These are phyloP conservation scores for Typha latifolia DNA, from an alignment of 176 grass and related monocot species.

Conservation along the genomic window DNA sequence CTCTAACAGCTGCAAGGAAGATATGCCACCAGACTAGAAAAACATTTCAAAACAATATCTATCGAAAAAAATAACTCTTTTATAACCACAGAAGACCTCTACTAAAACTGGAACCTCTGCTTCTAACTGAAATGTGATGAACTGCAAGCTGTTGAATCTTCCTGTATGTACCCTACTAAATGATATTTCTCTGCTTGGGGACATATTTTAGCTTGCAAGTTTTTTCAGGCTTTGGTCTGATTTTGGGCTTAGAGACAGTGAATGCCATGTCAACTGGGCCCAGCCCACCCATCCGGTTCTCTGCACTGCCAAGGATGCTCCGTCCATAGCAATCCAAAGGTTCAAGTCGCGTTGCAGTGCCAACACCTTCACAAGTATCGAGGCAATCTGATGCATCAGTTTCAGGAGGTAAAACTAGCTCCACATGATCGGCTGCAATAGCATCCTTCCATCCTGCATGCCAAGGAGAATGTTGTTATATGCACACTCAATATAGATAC, in stretches of 20 bases:
- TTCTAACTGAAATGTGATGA: slow-evolving; percentile 8
- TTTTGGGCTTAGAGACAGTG: slow-evolving; percentile 7
- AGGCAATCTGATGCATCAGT: slow-evolving; percentile 10
- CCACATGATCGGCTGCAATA: slow-evolving; percentile 51
- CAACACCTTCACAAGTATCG: neutral
- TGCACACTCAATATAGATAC: too few species aligned
- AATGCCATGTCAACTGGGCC: neutral
- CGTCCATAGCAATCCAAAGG: neutral
- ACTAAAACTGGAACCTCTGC: slow-evolving; percentile 23
- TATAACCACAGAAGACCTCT: slow-evolving; percentile 18
- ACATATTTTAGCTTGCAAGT: slow-evolving; percentile 19
- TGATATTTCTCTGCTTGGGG: slow-evolving; percentile 8
- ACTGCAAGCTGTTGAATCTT: neutral
- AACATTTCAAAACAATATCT: neutral
- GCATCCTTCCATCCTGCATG: slow-evolving; percentile 70
- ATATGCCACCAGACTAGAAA: neutral
- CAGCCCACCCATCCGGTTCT: slow-evolving; percentile 1
- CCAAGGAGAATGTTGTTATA: neutral
- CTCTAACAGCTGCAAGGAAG: neutral
- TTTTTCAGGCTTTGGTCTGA: slow-evolving; percentile 14
- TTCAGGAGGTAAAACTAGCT: slow-evolving; percentile 43
- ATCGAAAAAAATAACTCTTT: neutral
- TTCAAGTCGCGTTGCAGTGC: neutral
- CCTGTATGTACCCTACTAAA: neutral
- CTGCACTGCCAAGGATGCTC: slow-evolving; percentile 2